These are phyloP conservation scores for Funneliformis caledonium DNA, from an alignment of 371 early-diverging fungal genomes.

Conservation along the genomic window DNA sequence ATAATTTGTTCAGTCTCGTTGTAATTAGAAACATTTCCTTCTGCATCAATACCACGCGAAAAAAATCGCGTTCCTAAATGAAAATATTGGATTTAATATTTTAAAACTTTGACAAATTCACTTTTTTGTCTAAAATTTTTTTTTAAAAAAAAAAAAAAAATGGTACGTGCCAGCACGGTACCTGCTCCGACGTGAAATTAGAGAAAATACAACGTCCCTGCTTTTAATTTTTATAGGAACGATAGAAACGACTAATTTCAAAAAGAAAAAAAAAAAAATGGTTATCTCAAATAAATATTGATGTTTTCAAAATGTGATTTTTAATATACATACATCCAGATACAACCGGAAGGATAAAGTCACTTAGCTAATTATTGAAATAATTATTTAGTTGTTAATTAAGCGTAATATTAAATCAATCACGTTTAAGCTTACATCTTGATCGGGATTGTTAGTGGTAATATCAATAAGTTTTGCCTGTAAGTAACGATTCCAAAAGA, in stretches of 20 bases:
- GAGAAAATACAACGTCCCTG: constrained; percentile 54
- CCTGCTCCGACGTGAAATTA: constrained; percentile 86
- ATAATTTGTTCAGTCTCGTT: constrained; percentile 98
- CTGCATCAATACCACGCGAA: constrained; percentile 91
- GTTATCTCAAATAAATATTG: background rate
- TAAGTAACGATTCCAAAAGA: constrained; percentile 88
- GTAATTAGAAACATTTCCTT: constrained; percentile 96
- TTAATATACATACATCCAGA: constrained; percentile 77
- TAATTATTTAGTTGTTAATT: background rate
- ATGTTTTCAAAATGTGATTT: background rate
- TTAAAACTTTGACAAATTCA: background rate
- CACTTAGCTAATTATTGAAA: constrained; percentile 55
- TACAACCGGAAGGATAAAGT: constrained; percentile 88
- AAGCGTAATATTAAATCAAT: background rate
- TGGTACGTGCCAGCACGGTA: constrained; percentile 65
- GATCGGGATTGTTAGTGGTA: constrained; percentile 46
- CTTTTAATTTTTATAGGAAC: constrained; percentile 1
- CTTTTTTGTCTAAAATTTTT: background rate
- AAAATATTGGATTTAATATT: background rate
- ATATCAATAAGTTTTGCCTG: constrained; percentile 69
- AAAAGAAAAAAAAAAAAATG: background rate
- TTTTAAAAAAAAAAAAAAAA: constrained; percentile 6
- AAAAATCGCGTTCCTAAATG: constrained; percentile 87
- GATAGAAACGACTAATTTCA: constrained; percentile 20
- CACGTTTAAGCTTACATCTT: constrained; percentile 51